Evolutionary conservation across 2,329 filamentous ascomycete genomes (phyloP), one percentile per base, ranked within the genome.

Genomic region (Penicillium sp.): DNA sequence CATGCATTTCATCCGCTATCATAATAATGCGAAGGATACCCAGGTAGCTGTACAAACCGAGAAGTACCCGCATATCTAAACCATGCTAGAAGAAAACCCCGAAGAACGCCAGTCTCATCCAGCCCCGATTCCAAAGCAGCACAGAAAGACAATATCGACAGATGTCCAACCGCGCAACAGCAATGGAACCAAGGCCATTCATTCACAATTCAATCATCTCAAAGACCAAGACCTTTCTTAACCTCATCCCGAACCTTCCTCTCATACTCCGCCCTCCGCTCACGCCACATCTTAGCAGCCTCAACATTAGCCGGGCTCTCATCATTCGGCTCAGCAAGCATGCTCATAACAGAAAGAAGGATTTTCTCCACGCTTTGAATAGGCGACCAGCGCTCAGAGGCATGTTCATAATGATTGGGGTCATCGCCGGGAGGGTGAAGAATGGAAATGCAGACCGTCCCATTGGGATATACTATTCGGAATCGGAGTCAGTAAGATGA

Each of bases 351-450:
- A 40, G 85, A 90, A 50, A 97, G 90, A 60, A 97, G 78, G 60
- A 97, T 97, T 78, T 96, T 97, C 75, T 97, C 93, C 59, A 96
- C 92, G 52, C 87, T 93, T 75, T 97, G 93, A 55, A 97, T 95
- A 11, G 92, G 92, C 25, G 87, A 92, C 92, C 92, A 97, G 56
- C 92, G 85, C 76, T 97, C 93, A 1, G 87, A 90, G 7, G 93
- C 92, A 63, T 92, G 88, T 73, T 97, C 92, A 79, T 97, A 97
- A 77, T 95, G 91, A 75, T 96, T 96, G 46, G 93, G 93, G 72
- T 97, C 92, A 74, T 97, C 92, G 64, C 93, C 92, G 2, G 92
- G 92, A 3, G 92, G 87, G 72, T 97, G 92, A 2, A 97, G 84
- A 75, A 97, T 97, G n/a, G 89, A 95, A 65, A 97, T 97, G 76